phyloP scores from a whole-genome alignment of 2,329 filamentous ascomycete genomes.

The Aaosphaeria pasadenensis region DNA sequence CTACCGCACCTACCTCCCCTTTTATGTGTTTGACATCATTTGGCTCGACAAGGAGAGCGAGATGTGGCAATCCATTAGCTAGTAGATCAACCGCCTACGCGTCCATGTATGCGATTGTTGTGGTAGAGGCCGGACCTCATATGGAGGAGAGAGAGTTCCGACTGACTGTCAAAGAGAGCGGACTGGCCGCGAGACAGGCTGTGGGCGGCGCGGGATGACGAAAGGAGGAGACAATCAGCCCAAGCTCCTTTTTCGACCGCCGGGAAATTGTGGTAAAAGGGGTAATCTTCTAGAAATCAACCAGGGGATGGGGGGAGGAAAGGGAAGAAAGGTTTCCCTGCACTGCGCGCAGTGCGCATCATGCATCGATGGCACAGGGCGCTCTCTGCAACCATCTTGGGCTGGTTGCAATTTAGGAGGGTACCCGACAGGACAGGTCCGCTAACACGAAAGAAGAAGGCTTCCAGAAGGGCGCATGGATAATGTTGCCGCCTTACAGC shows the following conservation, averaged over 20 bases:
- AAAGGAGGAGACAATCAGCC: conserved; percentile 8
- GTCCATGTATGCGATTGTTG: no score
- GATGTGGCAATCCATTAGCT: no score
- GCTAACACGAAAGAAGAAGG: conserved; percentile 19
- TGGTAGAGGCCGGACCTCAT: no score
- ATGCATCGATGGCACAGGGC: conserved; percentile 15
- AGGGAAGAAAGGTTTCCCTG: background rate
- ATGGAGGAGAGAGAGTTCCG: no score
- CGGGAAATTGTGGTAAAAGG: conserved; percentile 23
- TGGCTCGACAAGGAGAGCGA: no score
- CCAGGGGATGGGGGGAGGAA: conserved; percentile 6
- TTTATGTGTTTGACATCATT: no score
- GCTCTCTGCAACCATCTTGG: conserved; percentile 27
- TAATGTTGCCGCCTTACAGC: conserved; percentile 16
- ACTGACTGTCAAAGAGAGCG: background rate
- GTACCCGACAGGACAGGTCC: background rate
- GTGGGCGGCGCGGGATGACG: conserved; percentile 10
- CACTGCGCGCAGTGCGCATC: conserved; percentile 3
- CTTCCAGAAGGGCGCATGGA: conserved; percentile 33
- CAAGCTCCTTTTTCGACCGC: conserved; percentile 11
- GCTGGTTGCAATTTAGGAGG: conserved; percentile 19
- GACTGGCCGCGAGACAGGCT: conserved; percentile 9
- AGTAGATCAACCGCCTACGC: no score
- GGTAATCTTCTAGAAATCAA: conserved; percentile 37
- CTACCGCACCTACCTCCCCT: no score